Evolutionary conservation across 2,329 filamentous ascomycete species (phyloP), one percentile per base, ranked within the genome.

Genomic region (Verruconis gallopava): DNA sequence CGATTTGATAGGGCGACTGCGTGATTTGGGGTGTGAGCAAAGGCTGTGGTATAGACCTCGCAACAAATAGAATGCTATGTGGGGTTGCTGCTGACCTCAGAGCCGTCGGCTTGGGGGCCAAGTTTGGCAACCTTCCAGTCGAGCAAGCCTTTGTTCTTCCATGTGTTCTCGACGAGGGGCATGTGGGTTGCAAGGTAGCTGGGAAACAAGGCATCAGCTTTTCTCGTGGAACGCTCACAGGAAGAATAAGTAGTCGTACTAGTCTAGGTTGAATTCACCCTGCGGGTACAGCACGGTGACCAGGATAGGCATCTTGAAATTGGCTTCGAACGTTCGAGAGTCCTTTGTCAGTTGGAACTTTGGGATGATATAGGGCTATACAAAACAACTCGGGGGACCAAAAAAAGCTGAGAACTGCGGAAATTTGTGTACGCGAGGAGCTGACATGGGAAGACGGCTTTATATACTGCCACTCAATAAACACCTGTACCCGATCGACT

Each of bases 101-200:
- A 36, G 33, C 13, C 13, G 18, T 30, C 25, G n/a, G 25, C 33
- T 11, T 42, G 33, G n/a, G 11, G 4, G n/a, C 40, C 40, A 13
- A 42, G 22, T n/a, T 42, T 30, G 30, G 6, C 9, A n/a, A 30
- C 25, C n/a, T 30, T 9, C 25, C 25, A 30, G 25, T 30, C n/a
- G 9, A 9, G 6, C 9, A 30, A n/a, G 25, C 25, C 25, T n/a
- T 30, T 30, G 25, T 9, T 9, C 25, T 30, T 30, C 25, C 25
- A 30, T n/a, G 25, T n/a, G 25, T 42, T 28, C 5, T 22, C 12
- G 12, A 42, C 40, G 15, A 42, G 19, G 4, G 40, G 40, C 40
- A 42, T 42, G 17, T 42, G 40, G 13, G 32, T 36, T 20, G 28
- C 20, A 11, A 42, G 40, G 40, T 42, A 30, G 25, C n/a, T n/a